A percentile compares a stretch with the other conserved stretches of the same genome.
Conservation (phyloP, 75 land plant species). For the Sequoia sempervirens region DNA sequence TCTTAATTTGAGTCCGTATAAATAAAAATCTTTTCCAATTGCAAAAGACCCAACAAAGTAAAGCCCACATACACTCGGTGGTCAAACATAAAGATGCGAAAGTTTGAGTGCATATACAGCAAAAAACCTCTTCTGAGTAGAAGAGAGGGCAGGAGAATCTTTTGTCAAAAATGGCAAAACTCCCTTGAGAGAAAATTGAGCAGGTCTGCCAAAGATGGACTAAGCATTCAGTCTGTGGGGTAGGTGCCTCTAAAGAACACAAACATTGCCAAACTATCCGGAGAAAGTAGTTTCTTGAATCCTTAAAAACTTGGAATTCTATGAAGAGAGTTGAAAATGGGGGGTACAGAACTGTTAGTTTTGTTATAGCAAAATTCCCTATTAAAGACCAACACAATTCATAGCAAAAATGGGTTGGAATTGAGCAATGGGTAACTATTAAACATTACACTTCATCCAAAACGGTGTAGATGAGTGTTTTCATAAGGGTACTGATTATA, state of each 20-base stretch:
- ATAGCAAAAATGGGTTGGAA: too few species aligned
- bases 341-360: too few species aligned
- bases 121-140: neutral
- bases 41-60: neutral
- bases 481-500: neutral
- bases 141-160: neutral
- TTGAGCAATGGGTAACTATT: neutral
- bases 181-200: neutral
- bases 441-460: neutral
- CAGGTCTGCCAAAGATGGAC: neutral
- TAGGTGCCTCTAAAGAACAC: too few species aligned
- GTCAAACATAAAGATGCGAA: neutral
- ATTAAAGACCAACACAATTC: too few species aligned
- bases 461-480: neutral
- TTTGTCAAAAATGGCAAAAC: neutral
- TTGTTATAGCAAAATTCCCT: too few species aligned
- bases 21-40: neutral
- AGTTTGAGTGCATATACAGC: neutral
- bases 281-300: too few species aligned
- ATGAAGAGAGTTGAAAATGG: too few species aligned
- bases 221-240: too few species aligned
- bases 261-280: neutral
- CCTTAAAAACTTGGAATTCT: too few species aligned
- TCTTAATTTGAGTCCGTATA: neutral
- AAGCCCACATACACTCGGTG: neutral